A percentile compares a stretch with the other conserved stretches of the same genome.
Evolutionary conservation across 225 moss, liverwort and hornwort genomes (phyloP).

Genomic region (Pseudisothecium myosuroides): DNA sequence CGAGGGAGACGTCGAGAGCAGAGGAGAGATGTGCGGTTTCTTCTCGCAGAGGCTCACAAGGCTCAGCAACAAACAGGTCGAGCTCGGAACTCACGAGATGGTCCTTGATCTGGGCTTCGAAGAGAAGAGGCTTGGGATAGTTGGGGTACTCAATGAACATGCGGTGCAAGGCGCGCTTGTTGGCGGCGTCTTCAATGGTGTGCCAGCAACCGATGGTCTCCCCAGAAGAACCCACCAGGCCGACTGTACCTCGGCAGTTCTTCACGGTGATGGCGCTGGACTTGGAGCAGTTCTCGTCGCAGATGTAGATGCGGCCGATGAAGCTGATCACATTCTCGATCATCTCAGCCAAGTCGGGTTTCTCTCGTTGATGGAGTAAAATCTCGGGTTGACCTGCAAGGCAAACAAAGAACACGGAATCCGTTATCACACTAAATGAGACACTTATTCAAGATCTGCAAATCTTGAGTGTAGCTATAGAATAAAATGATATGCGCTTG

Average conservation of each 20-base stretch:
- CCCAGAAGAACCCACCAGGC: conserved; percentile 24
- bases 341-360: conserved; percentile 37
- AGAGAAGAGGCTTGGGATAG: conserved; percentile 20
- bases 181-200: conserved; percentile 27
- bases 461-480: too few relatives aligned
- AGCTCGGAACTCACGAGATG: conserved; percentile 29
- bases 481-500: too few relatives aligned
- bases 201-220: conserved; percentile 54
- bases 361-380: background rate
- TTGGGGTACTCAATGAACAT: conserved; percentile 46
- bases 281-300: conserved; percentile 6
- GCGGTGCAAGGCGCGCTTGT: conserved; percentile 3
- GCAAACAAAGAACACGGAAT: background rate
- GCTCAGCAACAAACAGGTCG: conserved; percentile 42
- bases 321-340: conserved; percentile 32
- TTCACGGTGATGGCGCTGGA: background rate
- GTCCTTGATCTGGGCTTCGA: conserved; percentile 42
- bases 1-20: conserved; percentile 33
- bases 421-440: too few relatives aligned
- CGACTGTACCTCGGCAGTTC: conserved; percentile 31
- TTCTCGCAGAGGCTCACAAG: conserved; percentile 8
- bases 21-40: conserved; percentile 18
- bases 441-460: too few relatives aligned
- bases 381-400: background rate
- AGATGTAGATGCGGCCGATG: conserved; percentile 30